phyloP scores from a whole-genome alignment of 305 asterid species.

The Fraxinus platypoda region DNA sequence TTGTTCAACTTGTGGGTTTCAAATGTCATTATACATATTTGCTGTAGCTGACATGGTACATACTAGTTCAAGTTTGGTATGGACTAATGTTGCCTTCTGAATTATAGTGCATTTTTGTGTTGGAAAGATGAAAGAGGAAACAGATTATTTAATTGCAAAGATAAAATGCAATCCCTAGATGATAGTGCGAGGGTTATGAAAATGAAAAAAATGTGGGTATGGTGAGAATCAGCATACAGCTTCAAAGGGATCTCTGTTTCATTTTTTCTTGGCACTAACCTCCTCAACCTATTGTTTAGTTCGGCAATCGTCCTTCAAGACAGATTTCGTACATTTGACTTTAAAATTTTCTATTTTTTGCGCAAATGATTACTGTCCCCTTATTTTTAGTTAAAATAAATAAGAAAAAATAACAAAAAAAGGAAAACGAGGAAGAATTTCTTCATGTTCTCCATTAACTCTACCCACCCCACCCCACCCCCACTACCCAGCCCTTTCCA shows the following conservation, averaged over 20 bases:
- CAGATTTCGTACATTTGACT: not conserved
- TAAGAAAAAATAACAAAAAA: not conserved
- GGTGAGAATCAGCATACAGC: not conserved
- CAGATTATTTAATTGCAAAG: not conserved
- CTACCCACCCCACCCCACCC: not conserved
- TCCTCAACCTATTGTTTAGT: not conserved
- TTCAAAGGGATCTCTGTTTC: not conserved
- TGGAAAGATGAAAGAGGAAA: not conserved
- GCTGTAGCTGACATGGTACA: not conserved
- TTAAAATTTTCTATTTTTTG: not conserved
- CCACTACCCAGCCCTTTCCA: not conserved
- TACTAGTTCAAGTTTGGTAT: not conserved
- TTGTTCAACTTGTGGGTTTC: not conserved
- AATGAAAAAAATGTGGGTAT: not conserved
- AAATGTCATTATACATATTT: not conserved
- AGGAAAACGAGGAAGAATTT: not conserved
- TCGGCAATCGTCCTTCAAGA: not conserved
- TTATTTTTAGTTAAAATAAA: not conserved
- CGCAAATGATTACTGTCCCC: not conserved
- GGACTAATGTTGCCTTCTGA: not conserved
- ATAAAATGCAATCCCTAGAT: not conserved
- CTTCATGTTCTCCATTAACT: not conserved
- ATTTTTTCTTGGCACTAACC: not conserved
- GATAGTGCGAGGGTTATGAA: not conserved
- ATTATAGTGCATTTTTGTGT: not conserved